Percentiles rank a stretch among this genome's conserved stretches.
phyloP scores from a whole-genome alignment of 2,329 filamentous ascomycete genomes.

The Penicillium sp. region DNA sequence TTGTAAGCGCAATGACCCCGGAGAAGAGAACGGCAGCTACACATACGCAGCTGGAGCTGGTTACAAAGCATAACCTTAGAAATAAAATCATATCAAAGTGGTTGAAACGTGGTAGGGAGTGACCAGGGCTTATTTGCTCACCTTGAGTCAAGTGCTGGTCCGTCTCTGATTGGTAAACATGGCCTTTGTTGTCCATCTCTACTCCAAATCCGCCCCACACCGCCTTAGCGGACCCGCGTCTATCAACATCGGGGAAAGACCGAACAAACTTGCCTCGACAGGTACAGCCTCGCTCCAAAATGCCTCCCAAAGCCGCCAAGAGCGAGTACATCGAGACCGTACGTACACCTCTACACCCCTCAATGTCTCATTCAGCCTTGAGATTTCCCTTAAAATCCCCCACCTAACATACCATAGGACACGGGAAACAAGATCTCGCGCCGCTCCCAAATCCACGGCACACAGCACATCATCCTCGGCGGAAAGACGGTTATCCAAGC shows the following conservation, averaged over 20 bases:
- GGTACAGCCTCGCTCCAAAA: slow-evolving; percentile 33
- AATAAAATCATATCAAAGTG: no score
- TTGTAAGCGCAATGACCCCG: no score
- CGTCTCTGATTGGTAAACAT: no score
- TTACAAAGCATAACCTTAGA: no score
- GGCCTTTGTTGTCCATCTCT: no score
- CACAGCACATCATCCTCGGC: slow-evolving; percentile 95
- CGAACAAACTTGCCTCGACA: neutral
- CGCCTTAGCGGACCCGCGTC: slow-evolving; percentile 3
- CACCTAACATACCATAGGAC: slow-evolving; percentile 59
- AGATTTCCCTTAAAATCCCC: neutral
- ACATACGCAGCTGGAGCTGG: no score
- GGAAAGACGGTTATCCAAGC: slow-evolving; percentile 95
- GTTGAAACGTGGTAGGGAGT: no score
- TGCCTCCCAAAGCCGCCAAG: slow-evolving; percentile 76
- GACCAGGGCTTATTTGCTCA: no score
- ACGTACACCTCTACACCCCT: slow-evolving; percentile 32
- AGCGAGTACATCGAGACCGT: slow-evolving; percentile 98
- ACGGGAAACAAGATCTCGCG: slow-evolving; percentile 98
- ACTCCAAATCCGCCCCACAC: neutral
- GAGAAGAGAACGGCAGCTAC: no score
- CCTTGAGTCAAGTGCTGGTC: no score
- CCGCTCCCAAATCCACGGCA: slow-evolving; percentile 86
- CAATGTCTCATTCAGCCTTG: neutral
- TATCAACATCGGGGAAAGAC: neutral